Conservation (phyloP, 306 rosid species). For the Quercus parvula region DNA sequence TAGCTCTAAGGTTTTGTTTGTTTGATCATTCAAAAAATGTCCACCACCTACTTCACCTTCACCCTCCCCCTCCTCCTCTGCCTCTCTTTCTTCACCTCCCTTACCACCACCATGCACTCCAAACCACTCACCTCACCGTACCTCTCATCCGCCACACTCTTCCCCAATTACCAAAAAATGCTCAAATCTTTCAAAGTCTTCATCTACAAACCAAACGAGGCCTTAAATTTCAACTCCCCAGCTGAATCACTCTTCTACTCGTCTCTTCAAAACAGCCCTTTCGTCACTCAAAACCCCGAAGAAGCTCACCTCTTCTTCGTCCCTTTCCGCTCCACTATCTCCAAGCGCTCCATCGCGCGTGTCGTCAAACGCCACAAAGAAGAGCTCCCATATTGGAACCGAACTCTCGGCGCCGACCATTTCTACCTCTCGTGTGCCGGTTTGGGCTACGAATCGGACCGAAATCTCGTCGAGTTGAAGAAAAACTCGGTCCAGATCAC, state of each 20-base stretch:
- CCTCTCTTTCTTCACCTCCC: constrained; percentile 13
- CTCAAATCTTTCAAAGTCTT: constrained; percentile 43
- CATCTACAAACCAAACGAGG: constrained; percentile 38
- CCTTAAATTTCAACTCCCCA: constrained; percentile 28
- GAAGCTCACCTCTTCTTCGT: constrained; percentile 66
- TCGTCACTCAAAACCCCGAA: constrained; percentile 36
- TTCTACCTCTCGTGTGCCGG: constrained; percentile 56
- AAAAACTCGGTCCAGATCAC: constrained; percentile 71
- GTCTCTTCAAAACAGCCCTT: constrained; percentile 39
- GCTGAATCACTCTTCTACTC: constrained; percentile 48
- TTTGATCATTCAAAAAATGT: not conserved
- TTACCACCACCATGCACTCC: constrained; percentile 8
- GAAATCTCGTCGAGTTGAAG: constrained; percentile 62
- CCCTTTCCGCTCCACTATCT: constrained; percentile 43
- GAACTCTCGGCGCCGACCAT: constrained; percentile 85
- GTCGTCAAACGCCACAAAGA: constrained; percentile 29
- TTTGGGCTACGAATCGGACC: constrained; percentile 24
- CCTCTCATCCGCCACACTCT: constrained; percentile 44
- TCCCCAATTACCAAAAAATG: constrained; percentile 53
- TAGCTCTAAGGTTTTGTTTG: not conserved
- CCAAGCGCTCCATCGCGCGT: constrained; percentile 52
- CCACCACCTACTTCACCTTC: not conserved
- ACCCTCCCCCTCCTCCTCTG: not conserved
- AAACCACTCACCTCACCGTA: constrained; percentile 35
- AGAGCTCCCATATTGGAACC: constrained; percentile 63